phyloP scores from a whole-genome alignment of 495 filamentous ascomycete species.

The Tuber indicum region DNA sequence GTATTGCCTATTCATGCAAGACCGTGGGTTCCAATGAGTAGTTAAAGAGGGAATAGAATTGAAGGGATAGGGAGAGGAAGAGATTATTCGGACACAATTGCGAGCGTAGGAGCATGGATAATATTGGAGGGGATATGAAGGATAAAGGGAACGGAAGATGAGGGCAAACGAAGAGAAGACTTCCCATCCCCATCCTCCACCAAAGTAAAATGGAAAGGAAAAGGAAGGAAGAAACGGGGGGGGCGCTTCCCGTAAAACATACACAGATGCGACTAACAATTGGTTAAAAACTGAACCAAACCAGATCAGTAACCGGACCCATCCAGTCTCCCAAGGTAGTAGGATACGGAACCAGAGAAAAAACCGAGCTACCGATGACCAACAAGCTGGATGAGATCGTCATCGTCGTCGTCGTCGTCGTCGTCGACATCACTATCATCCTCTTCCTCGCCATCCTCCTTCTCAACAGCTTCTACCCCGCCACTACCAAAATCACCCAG shows the following conservation, averaged over 20 bases:
- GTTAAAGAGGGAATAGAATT: neutral
- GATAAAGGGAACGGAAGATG: neutral
- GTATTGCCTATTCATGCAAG: neutral
- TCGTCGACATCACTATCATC: conserved; percentile 44
- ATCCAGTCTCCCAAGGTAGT: neutral
- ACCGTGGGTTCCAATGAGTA: neutral
- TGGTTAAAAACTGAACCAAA: neutral
- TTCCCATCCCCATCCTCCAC: neutral
- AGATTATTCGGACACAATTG: neutral
- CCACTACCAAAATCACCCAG: neutral
- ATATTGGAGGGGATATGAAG: neutral
- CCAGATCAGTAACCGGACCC: neutral
- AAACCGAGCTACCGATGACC: conserved; percentile 55
- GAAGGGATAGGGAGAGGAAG: neutral
- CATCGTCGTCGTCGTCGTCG: conserved; percentile 52
- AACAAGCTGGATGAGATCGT: conserved; percentile 60
- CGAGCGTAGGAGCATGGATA: neutral
- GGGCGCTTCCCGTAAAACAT: neutral
- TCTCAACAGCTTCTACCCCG: conserved; percentile 41
- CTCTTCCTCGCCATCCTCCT: conserved; percentile 50
- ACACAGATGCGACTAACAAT: neutral
- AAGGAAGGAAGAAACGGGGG: neutral
- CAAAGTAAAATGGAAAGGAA: neutral
- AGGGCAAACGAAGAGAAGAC: neutral
- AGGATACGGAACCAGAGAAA: neutral